Conservation (phyloP, 768 basidiomycete species). For the Albatrellus ellisii region DNA sequence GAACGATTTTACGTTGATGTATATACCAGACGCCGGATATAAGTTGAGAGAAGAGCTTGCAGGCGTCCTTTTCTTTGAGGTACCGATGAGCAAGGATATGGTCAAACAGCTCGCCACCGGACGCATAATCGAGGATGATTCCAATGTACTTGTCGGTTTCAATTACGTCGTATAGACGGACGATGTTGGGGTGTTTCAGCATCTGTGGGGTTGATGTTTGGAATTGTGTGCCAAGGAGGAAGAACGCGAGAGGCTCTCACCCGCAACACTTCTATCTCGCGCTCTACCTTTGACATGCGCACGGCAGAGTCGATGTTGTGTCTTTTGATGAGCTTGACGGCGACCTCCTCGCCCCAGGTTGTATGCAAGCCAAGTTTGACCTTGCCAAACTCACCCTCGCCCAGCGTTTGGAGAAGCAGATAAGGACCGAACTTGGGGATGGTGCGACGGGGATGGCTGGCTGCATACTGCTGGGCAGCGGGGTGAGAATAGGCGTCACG, state of each 20-base stretch:
- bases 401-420: conserved; percentile 87
- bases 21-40: conserved; percentile 99
- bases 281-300: conserved; percentile 88
- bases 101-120: conserved; percentile 97
- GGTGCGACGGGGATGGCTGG: conserved; percentile 72
- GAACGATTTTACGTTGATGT: conserved; percentile 98
- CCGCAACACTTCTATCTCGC: conserved; percentile 94
- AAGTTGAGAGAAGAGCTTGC: conserved; percentile 94
- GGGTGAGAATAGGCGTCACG: conserved; percentile 78
- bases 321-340: conserved; percentile 90
- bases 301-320: conserved; percentile 82
- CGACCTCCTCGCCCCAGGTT: conserved; percentile 96
- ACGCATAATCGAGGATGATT: conserved; percentile 97
- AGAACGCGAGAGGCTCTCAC: conserved; percentile 33
- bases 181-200: conserved; percentile 96
- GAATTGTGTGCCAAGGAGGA: conserved; percentile 11
- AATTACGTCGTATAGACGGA: conserved; percentile 94
- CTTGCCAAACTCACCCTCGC: conserved; percentile 98
- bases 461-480: conserved; percentile 69
- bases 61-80: conserved; percentile 87
- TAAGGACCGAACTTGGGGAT: conserved; percentile 96
- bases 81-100: conserved; percentile 97
- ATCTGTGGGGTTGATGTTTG: conserved; percentile 31
- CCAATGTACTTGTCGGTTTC: conserved; percentile 99
- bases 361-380: conserved; percentile 95